Evolutionary conservation across 352 stramenopile genomes (phyloP), one percentile per base, ranked within the genome.

Genomic region (Globisporangium parvum): DNA sequence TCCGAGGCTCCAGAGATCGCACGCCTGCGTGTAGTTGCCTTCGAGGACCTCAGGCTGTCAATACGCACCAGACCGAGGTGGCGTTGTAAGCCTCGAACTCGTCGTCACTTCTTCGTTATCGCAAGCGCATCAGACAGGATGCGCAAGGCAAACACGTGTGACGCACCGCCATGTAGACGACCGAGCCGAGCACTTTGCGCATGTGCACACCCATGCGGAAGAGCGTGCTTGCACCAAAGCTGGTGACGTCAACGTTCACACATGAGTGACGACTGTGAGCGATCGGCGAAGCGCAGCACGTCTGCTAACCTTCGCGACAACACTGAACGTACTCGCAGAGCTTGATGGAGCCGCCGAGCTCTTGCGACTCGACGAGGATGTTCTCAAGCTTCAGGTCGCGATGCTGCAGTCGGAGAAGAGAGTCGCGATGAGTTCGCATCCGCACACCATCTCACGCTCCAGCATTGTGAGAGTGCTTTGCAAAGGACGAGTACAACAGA

Each of bases 371-470:
- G n/a, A 87, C 53, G n/a, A 93, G 55, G 47, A 93, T 88, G 47
- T 93, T 93, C 41, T 93, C 82, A 0, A 93, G 67, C 52, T 93
- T 93, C 18, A 93, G 39, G 51, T 93, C 82, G 1, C 82, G 82
- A 48, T 93, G 82, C 80, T 90, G 20, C 15, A 55, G 40, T 46
- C 15, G 2, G 11, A 46, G 12, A 4, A 26, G 53, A 56, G 45
- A 53, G 3, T 47, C 33, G 26, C 23, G 5, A 35, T 41, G 1
- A 20, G 17, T 4, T 37, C 24, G 41, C 20, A 18, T 47, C 26
- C 40, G 23, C 14, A 21, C 40, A 17, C 11, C 12, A n/a, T 47
- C 41, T n/a, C 17, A 8, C 28, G 39, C 14, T 14, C 23, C 26
- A n/a, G n/a, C n/a, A n/a, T 52, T 50, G 46, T 4, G 23, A 24